Conservation (phyloP, 768 basidiomycete genomes). For the Tremella mesenterica region DNA sequence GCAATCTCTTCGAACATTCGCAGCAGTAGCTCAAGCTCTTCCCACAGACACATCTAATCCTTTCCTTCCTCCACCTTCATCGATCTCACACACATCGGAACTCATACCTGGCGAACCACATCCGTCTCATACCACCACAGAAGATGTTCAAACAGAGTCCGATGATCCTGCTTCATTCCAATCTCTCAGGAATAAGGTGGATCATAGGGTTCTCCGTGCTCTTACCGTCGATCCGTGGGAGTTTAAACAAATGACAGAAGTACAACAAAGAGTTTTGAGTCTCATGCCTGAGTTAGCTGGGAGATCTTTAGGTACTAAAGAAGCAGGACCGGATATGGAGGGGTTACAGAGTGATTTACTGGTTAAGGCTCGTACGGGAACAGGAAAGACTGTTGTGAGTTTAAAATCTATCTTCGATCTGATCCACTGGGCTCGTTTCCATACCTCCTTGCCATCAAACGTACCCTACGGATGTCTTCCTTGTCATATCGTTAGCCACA, state of each 20-base stretch:
- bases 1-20: too few relatives aligned
- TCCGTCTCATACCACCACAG: too few relatives aligned
- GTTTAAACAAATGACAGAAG: constrained; percentile 64
- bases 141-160: too few relatives aligned
- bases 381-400: constrained; percentile 66
- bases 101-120: too few relatives aligned
- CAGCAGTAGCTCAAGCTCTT: too few relatives aligned
- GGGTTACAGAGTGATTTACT: constrained; percentile 54
- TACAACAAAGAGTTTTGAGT: constrained; percentile 69
- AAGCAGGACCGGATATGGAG: constrained; percentile 3
- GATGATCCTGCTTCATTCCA: too few relatives aligned
- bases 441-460: too few relatives aligned
- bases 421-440: too few relatives aligned
- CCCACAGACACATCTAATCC: too few relatives aligned
- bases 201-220: constrained; percentile 51
- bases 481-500: not conserved
- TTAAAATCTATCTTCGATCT: not conserved
- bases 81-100: too few relatives aligned
- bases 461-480: too few relatives aligned
- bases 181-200: constrained; percentile 42
- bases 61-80: too few relatives aligned
- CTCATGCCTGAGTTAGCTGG: constrained; percentile 60
- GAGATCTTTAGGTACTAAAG: constrained; percentile 6
- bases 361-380: constrained; percentile 80
- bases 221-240: constrained; percentile 59